Percentiles rank a stretch among this genome's conserved stretches.
Conservation (phyloP, 495 filamentous ascomycete genomes). For the Tuber microsphaerosporum region DNA sequence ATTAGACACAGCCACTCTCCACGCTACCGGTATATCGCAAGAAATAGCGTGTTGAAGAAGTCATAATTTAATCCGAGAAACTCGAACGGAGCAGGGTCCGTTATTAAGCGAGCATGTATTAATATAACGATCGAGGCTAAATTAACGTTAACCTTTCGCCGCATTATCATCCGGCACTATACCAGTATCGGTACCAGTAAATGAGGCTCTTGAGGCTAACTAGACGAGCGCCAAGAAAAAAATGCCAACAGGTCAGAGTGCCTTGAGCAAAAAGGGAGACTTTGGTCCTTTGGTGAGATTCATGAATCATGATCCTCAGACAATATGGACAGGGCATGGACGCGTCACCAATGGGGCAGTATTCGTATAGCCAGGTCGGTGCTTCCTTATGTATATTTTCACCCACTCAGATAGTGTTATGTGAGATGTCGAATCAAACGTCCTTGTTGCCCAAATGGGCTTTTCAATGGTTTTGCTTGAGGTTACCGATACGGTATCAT, state of each 20-base stretch:
- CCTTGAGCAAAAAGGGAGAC: neutral
- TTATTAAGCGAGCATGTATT: neutral
- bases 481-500: neutral
- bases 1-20: neutral
- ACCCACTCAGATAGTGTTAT: neutral
- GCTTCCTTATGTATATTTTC: neutral
- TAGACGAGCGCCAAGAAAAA: neutral
- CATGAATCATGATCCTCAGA: neutral
- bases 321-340: neutral
- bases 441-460: neutral
- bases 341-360: neutral
- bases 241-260: neutral
- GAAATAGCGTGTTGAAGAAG: neutral
- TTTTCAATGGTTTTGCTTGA: neutral
- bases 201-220: neutral
- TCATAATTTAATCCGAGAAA: neutral
- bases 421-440: neutral
- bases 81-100: neutral
- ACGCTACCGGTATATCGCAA: neutral
- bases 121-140: neutral
- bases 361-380: neutral
- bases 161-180: neutral
- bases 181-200: neutral
- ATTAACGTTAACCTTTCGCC: neutral
- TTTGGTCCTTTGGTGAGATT: neutral